A percentile compares a stretch with the other conserved stretches of the same genome.
Conservation (phyloP, 1,139 yeast genomes). For the Magnusiomyces tetraspermus region DNA sequence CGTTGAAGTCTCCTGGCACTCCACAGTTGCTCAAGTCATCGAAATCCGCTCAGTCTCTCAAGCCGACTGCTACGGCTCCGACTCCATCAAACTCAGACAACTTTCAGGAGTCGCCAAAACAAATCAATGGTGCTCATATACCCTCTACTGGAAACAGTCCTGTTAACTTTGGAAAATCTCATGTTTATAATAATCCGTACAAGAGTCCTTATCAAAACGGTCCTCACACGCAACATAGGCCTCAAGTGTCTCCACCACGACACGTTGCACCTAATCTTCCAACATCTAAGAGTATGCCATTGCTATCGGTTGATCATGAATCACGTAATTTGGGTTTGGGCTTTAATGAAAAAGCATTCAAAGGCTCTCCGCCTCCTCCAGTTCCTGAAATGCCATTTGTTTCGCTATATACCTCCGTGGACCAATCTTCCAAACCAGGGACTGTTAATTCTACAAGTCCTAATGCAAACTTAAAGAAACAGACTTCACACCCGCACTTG, state of each 20-base stretch:
- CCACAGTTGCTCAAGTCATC: not conserved
- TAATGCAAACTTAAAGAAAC: too few relatives aligned
- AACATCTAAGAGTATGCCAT: constrained; percentile 1
- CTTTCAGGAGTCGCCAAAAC: not conserved
- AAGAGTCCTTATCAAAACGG: not conserved
- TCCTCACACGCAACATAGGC: not conserved
- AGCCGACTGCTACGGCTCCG: not conserved
- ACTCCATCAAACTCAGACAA: not conserved
- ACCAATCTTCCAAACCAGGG: too few relatives aligned
- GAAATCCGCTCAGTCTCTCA: not conserved
- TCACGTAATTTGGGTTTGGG: too few relatives aligned
- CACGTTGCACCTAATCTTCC: not conserved
- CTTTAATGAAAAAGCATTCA: not conserved
- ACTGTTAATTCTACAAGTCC: too few relatives aligned
- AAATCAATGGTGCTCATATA: not conserved
- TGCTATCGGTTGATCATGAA: not conserved
- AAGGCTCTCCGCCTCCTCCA: too few relatives aligned
- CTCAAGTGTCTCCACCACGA: not conserved
- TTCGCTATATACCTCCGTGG: too few relatives aligned
- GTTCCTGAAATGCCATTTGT: too few relatives aligned
- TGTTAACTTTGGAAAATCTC: not conserved
- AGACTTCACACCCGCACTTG: too few relatives aligned
- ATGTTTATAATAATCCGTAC: not conserved
- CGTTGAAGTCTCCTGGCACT: too few relatives aligned
- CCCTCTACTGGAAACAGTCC: too few relatives aligned